Evolutionary conservation across 225 moss, liverwort and hornwort genomes (phyloP).

Genomic region (Climacium dendroides): DNA sequence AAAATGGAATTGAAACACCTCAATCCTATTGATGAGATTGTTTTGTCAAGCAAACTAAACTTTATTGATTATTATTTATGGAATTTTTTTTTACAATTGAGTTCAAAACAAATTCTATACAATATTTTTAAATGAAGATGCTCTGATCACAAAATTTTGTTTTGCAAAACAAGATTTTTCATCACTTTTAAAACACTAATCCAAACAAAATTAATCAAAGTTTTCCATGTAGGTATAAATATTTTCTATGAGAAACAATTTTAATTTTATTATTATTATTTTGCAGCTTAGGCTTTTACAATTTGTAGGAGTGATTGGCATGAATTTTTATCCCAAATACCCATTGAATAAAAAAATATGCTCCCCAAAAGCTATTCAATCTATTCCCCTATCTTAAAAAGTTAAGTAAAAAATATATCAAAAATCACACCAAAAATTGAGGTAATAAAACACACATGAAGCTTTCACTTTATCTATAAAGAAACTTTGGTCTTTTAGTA

Average conservation of each 20-base stretch:
- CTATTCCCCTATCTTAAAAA: neutral
- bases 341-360: neutral
- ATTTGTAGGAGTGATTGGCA: neutral
- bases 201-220: neutral
- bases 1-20: neutral
- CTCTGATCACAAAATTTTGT: accelerated
- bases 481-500: neutral
- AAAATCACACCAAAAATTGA: neutral
- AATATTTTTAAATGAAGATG: neutral
- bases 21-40: neutral
- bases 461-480: neutral
- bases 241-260: neutral
- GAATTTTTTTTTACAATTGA: neutral
- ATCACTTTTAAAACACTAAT: neutral
- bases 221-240: too few species aligned
- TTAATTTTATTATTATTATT: too few species aligned
- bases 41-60: neutral
- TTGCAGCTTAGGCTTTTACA: accelerated
- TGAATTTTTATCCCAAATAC: accelerated
- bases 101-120: neutral
- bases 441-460: accelerated
- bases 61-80: neutral
- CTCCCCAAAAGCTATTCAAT: neutral
- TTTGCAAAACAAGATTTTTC: neutral
- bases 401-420: too few species aligned